Evolutionary conservation across 2,329 filamentous ascomycete species (phyloP).

Genomic region (Xylariaceae sp.): DNA sequence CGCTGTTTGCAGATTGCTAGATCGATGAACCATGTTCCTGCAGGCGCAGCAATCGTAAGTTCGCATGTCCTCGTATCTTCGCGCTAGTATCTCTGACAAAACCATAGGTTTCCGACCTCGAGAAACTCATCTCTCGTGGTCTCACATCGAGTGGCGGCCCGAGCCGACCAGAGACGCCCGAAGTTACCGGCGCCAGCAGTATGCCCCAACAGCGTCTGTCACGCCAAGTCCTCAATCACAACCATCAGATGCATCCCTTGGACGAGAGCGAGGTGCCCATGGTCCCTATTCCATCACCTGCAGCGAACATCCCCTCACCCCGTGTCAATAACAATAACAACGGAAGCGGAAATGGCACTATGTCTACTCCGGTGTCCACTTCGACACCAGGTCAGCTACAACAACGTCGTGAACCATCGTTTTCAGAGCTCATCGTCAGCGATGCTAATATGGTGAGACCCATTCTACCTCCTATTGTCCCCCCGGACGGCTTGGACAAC

Average conservation of each 20-base stretch:
- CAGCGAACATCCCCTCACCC: conserved; percentile 27
- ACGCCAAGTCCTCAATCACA: conserved; percentile 23
- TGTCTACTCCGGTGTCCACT: conserved; percentile 25
- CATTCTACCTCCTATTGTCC: conserved; percentile 30
- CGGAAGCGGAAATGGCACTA: conserved; percentile 14
- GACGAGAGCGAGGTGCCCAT: conserved; percentile 30
- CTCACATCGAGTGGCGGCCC: conserved; percentile 33
- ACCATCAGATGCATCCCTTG: conserved; percentile 30
- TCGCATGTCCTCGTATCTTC: conserved; percentile 4
- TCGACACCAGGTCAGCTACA: conserved; percentile 19
- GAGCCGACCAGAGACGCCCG: conserved; percentile 31
- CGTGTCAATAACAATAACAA: conserved; percentile 8
- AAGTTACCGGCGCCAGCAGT: conserved; percentile 16
- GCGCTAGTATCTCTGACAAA: conserved; percentile 22
- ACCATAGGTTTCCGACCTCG: conserved; percentile 40
- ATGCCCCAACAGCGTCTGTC: conserved; percentile 26
- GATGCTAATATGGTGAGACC: conserved; percentile 29
- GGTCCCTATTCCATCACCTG: conserved; percentile 28
- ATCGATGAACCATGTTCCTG: conserved; percentile 47
- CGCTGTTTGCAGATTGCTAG: conserved; percentile 48
- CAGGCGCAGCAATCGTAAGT: conserved; percentile 44
- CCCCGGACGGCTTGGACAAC: conserved; percentile 39
- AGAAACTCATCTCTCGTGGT: conserved; percentile 46
- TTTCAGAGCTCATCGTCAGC: conserved; percentile 24
- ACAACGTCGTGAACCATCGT: conserved; percentile 23